A percentile compares a stretch with the other conserved stretches of the same genome.
Conservation (phyloP, 495 filamentous ascomycete genomes). For the Penicillium riverlandense region DNA sequence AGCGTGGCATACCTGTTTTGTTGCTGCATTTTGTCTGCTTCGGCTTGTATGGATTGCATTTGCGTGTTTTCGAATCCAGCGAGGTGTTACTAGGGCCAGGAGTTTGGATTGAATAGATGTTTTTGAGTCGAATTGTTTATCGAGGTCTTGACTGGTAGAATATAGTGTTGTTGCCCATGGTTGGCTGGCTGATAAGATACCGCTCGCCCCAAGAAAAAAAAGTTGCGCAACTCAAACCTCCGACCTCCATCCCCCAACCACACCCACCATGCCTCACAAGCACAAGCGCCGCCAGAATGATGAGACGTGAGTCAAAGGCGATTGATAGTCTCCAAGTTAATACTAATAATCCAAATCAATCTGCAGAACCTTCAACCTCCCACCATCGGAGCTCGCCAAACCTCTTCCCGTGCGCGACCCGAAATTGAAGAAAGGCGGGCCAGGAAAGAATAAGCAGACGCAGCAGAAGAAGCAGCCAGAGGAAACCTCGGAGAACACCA, state of each 20-base stretch:
- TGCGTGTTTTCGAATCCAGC: no score
- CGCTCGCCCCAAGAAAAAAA: conserved; percentile 14
- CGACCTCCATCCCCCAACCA: conserved; percentile 6
- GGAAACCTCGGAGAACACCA: conserved; percentile 15
- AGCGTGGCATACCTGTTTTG: conserved; percentile 21
- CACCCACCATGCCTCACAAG: conserved; percentile 71
- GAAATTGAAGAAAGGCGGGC: conserved; percentile 14
- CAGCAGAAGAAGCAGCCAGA: conserved; percentile 4
- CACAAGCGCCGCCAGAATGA: conserved; percentile 58
- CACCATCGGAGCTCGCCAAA: conserved; percentile 61
- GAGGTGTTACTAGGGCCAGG: no score
- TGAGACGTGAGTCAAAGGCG: conserved; percentile 21
- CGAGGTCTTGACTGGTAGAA: neutral
- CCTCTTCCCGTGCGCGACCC: conserved; percentile 53
- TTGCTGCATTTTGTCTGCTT: conserved; percentile 5
- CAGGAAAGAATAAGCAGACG: conserved; percentile 17
- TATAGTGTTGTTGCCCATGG: neutral
- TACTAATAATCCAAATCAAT: neutral
- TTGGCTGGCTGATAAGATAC: conserved; percentile 3
- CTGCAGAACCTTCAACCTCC: conserved; percentile 59
- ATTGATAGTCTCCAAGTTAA: neutral
- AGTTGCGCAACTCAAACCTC: conserved; percentile 11
- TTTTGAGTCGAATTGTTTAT: neutral
- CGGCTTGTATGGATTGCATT: conserved; percentile 3
- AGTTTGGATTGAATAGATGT: no score